Evolutionary conservation across 2,329 filamentous ascomycete species (phyloP), one percentile per base, ranked within the genome.

Genomic region (Xylaria sp.): DNA sequence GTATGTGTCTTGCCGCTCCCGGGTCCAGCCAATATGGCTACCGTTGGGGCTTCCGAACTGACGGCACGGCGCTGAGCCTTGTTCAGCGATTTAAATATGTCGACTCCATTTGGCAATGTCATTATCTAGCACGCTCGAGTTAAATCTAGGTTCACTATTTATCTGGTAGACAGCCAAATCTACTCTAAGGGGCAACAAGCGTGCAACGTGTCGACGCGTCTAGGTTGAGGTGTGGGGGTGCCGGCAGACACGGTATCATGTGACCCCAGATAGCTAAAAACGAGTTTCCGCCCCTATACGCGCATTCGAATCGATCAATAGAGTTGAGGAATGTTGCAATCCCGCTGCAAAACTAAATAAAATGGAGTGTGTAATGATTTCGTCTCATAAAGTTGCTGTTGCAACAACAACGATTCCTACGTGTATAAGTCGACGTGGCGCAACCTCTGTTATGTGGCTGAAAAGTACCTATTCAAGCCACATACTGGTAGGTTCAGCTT

Each of bases 1-100:
- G 96, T 98, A 80, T 98, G 97, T 16, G 95, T 99, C 81, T 99
- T 98, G 23, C 96, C 95, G 69, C 88, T 91, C 21, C 90, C 90
- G 2, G 88, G 90, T 0, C 89, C 89, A 47, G 90, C 90, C 51
- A 92, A 81, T 65, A 92, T 92, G 58, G 90, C 90, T 21, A 92
- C 86, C 0, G 87, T 89, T 9, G 82, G 73, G 2, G 84, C 81
- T 37, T 79, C 73, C 5, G 87, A 88, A 23, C 83, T 86, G 37
- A 89, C 87, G 3, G 87, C 87, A 10, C 83, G 84, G 29, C 82
- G 79, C 78, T 90, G 87, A 18, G 87, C 87, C 47, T 81, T 73
- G 71, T 90, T 90, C 35, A 89, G 80, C 54, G 82, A 84, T 64
- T 78, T 76, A 68, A 89, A 78, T 60, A 88, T 80, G 59, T 71